Evolutionary conservation across 768 basidiomycete species (phyloP).

Genomic region (Leccinum subgranulosum): DNA sequence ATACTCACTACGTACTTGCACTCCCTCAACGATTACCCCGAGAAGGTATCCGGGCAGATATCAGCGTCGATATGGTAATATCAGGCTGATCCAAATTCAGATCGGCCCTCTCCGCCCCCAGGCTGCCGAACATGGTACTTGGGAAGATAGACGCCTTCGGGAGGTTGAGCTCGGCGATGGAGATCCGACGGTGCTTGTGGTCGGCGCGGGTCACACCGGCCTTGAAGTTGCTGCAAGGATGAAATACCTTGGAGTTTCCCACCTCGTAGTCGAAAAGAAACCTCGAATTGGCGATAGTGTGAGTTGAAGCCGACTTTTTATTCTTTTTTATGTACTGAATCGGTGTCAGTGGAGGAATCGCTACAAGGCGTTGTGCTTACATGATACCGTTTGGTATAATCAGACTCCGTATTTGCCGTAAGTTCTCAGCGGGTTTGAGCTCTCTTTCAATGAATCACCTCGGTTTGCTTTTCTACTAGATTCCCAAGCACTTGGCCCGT

Average conservation of each 20-base stretch:
- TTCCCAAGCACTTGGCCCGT: constrained; percentile 43
- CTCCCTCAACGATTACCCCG: constrained; percentile 52
- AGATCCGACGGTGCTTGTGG: constrained; percentile 56
- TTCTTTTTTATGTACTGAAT: background rate
- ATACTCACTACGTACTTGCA: constrained; percentile 59
- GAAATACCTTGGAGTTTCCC: constrained; percentile 51
- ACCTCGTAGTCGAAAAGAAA: constrained; percentile 58
- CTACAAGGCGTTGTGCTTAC: constrained; percentile 56
- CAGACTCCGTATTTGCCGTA: constrained; percentile 56
- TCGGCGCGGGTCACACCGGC: constrained; percentile 68
- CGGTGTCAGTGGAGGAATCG: constrained; percentile 47
- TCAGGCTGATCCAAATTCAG: constrained; percentile 6
- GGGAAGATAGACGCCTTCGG: constrained; percentile 44
- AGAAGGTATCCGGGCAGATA: constrained; percentile 31
- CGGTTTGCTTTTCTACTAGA: constrained; percentile 17
- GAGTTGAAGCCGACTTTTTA: background rate
- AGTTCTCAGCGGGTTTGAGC: constrained; percentile 12
- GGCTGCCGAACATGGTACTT: constrained; percentile 49
- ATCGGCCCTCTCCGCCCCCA: constrained; percentile 41
- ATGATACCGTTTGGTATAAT: constrained; percentile 51
- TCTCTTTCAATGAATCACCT: constrained; percentile 40
- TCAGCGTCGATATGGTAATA: background rate
- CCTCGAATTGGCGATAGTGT: constrained; percentile 47
- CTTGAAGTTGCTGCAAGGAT: constrained; percentile 65
- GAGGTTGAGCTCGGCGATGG: constrained; percentile 45